Percentiles rank a stretch among this genome's conserved stretches.
Conservation (phyloP, 2,329 filamentous ascomycete genomes). For the Escovopsis sp. region DNA sequence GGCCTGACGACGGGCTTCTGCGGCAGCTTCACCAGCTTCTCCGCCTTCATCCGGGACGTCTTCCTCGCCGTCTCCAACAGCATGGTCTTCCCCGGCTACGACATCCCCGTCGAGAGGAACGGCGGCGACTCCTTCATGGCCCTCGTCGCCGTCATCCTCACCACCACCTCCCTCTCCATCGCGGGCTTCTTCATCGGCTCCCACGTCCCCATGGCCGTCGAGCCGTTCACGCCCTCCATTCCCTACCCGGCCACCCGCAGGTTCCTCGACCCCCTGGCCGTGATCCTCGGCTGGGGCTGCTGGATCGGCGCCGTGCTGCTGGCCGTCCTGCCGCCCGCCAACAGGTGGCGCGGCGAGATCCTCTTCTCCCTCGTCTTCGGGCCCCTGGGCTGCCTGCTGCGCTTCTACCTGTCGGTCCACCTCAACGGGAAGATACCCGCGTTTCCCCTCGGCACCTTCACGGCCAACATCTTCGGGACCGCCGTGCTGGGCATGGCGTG, state of each 20-base stretch:
- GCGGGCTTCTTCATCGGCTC: conserved; percentile 56
- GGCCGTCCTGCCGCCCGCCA: conserved; percentile 54
- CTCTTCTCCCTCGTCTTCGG: conserved; percentile 72
- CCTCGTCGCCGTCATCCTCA: conserved; percentile 57
- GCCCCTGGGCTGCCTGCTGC: conserved; percentile 59
- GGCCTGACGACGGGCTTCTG: conserved; percentile 79
- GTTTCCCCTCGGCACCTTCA: conserved; percentile 80
- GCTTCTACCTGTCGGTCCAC: conserved; percentile 56
- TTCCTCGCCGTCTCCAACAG: conserved; percentile 72
- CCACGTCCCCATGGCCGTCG: conserved; percentile 54
- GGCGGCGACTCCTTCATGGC: conserved; percentile 76
- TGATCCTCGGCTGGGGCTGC: conserved; percentile 53
- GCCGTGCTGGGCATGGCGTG: conserved; percentile 60
- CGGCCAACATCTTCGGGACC: conserved; percentile 66
- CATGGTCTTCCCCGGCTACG: conserved; percentile 29
- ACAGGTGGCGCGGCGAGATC: conserved; percentile 61
- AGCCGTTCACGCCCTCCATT: conserved; percentile 44
- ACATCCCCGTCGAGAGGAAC: conserved; percentile 35
- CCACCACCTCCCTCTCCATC: conserved; percentile 56
- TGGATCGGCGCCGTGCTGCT: conserved; percentile 71
- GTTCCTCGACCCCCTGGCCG: conserved; percentile 47
- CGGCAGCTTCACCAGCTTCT: conserved; percentile 83
- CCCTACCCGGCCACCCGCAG: conserved; percentile 41
- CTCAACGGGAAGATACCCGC: conserved; percentile 53
- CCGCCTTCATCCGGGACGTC: conserved; percentile 64